Base-by-base conservation (phyloP, 768 basidiomycete species). In the Tulasnella sp. region DNA sequence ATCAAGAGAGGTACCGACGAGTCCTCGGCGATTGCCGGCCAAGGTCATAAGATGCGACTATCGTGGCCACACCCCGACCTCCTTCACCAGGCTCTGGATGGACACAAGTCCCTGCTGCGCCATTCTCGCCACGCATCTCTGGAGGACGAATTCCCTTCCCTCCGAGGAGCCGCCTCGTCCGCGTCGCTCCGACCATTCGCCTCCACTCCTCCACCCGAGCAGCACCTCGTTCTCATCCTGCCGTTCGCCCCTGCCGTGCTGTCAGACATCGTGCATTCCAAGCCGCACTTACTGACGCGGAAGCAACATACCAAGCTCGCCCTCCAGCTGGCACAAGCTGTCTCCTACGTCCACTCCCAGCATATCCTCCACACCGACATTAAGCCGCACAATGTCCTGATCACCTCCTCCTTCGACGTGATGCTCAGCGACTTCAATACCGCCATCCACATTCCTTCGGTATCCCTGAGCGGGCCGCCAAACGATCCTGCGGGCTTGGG, bases 381-480 rank as follows among this genome's bases (percentile, higher is more conserved):
- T 82, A 88, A 88, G 82, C 86, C 86, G 6, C 86, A 86, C 40
- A 87, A 87, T 76, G 82, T 87, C 34, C 83, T 85, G n/a, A 69
- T 80, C 50, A 78, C 81, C 42, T 64, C 72, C 31, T 82, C 84
- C 46, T 79, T 87, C 9, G 82, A 85, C 58, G 81, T 86, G 9
- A 84, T 85, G 4, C 83, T 88, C n/a, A 85, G 85, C 72, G 88
- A 88, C 82, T 88, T 87, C 79, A 86, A 86, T 41, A 86, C 85
- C 22, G 86, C 87, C 1, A 82, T 87, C 34, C 84, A 87, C 73
- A 83, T 88, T 42, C 85, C 85, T 6, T 80, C 84, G 22, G 69
- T 50, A 54, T 75, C 78, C n/a, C 76, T 44, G n/a, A 75, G 82
- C 83, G 28, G 58, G 24, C 7, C 75, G 82, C 1, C 81, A 83